These are phyloP conservation scores for Penicillium capsulatum DNA, from an alignment of 2,329 filamentous ascomycete genomes.

Conservation along the genomic window DNA sequence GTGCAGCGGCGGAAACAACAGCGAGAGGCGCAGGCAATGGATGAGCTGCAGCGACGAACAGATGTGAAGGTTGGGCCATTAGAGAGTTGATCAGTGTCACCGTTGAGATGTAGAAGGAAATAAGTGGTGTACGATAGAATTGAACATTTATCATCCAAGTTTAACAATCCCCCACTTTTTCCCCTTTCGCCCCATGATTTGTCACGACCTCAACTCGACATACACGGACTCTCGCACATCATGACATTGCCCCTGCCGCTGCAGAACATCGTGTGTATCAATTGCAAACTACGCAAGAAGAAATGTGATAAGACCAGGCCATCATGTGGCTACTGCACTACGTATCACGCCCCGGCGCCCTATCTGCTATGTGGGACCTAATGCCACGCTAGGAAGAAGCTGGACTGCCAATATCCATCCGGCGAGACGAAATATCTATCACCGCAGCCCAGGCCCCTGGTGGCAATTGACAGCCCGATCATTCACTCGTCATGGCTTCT, in stretches of 20 bases:
- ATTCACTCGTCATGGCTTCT: constrained; percentile 2
- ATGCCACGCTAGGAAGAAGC: constrained; percentile 1
- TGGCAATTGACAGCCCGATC: background rate
- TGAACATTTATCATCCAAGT: no score
- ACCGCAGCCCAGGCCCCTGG: background rate
- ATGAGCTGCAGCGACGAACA: constrained; percentile 16
- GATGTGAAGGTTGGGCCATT: constrained; percentile 49
- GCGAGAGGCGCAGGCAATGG: constrained; percentile 10
- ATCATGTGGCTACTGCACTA: constrained; percentile 12
- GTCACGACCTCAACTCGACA: no score
- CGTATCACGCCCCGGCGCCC: constrained; percentile 1
- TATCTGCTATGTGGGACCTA: background rate
- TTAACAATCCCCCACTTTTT: no score
- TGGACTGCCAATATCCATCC: constrained; percentile 1
- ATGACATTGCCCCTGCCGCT: background rate
- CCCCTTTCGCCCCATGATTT: no score
- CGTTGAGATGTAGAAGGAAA: no score
- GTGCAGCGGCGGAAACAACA: constrained; percentile 25
- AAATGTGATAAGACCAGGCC: constrained; percentile 16
- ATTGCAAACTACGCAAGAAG: constrained; percentile 18
- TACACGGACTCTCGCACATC: no score
- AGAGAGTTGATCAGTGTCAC: constrained; percentile 9
- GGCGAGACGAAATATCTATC: background rate
- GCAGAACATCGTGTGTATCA: constrained; percentile 4
- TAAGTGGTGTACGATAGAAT: no score